A percentile compares a stretch with the other conserved stretches of the same genome.
phyloP scores from a whole-genome alignment of 441 rosid genomes.

The Caryocar brasiliense region DNA sequence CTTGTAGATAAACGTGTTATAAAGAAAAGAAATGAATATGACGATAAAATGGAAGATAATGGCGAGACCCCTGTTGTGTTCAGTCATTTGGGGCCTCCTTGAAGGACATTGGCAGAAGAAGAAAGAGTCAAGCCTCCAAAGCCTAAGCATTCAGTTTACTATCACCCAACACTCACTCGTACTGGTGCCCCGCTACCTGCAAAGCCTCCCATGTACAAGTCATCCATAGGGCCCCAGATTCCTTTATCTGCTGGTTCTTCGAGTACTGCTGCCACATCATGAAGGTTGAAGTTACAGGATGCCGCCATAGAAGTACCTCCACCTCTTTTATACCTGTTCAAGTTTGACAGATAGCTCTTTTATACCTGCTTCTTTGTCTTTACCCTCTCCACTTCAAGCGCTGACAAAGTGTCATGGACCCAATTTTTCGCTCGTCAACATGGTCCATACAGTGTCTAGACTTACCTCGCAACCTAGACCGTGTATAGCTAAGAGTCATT shows the following conservation, averaged over 20 bases:
- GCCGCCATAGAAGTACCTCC: conserved; percentile 40
- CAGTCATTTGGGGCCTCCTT: conserved; percentile 86
- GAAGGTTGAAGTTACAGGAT: conserved; percentile 50
- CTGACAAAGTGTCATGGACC: too few species aligned
- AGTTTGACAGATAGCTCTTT: conserved; percentile 30
- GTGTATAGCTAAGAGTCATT: too few species aligned
- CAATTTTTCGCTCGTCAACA: too few species aligned
- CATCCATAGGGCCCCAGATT: conserved; percentile 81
- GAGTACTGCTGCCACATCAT: conserved; percentile 48
- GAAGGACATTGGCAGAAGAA: conserved; percentile 68
- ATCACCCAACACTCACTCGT: conserved; percentile 90
- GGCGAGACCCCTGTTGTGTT: conserved; percentile 96
- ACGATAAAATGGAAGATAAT: conserved; percentile 87
- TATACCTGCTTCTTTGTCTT: conserved; percentile 45
- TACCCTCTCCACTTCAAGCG: conserved; percentile 81
- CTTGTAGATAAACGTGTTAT: conserved; percentile 88
- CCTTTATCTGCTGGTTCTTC: conserved; percentile 60
- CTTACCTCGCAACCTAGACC: too few species aligned
- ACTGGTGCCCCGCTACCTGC: conserved; percentile 99
- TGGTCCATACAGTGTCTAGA: too few species aligned
- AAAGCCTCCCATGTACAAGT: conserved; percentile 89
- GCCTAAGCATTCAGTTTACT: conserved; percentile 97
- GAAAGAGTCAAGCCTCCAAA: conserved; percentile 64
- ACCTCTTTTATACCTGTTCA: too few species aligned
- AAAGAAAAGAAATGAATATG: conserved; percentile 87